phyloP scores from a whole-genome alignment of 1,284 basidiomycete species.

The Moniliophthora roreri region DNA sequence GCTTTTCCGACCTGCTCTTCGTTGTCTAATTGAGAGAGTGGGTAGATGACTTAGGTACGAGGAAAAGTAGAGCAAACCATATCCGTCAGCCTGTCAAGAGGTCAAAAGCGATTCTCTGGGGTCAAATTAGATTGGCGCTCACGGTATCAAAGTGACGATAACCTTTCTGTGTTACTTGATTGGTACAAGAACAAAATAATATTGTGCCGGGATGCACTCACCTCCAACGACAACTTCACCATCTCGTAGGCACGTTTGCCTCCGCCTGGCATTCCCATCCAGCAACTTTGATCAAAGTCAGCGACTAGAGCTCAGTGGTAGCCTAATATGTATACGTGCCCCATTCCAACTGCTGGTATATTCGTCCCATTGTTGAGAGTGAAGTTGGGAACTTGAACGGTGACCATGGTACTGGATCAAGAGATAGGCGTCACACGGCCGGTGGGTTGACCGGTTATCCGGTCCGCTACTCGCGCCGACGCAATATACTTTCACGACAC shows the following conservation, averaged over 20 bases:
- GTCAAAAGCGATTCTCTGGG: too few relatives aligned
- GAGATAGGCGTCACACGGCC: too few relatives aligned
- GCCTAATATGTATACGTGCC: too few relatives aligned
- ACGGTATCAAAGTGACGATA: constrained; percentile 44
- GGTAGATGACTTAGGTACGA: not conserved
- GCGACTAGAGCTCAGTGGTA: too few relatives aligned
- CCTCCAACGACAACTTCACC: constrained; percentile 35
- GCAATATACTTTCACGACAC: too few relatives aligned
- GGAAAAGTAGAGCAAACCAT: not conserved
- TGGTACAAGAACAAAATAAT: not conserved
- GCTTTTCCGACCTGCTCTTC: constrained; percentile 50
- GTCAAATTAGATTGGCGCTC: too few relatives aligned
- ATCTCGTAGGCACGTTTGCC: constrained; percentile 35
- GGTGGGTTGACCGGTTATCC: too few relatives aligned
- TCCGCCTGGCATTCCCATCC: constrained; percentile 39
- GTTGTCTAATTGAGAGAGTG: constrained; percentile 31
- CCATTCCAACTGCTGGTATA: constrained; percentile 39
- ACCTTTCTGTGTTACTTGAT: constrained; percentile 25
- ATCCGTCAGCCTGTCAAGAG: not conserved
- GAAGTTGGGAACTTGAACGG: constrained; percentile 22
- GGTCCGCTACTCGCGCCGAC: too few relatives aligned
- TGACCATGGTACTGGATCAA: too few relatives aligned
- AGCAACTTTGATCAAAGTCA: too few relatives aligned
- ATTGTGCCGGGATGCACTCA: constrained; percentile 11
- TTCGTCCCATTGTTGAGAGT: constrained; percentile 35